Evolutionary conservation across 2,329 filamentous ascomycete genomes (phyloP).

Genomic region (Coniochaeta sp.): DNA sequence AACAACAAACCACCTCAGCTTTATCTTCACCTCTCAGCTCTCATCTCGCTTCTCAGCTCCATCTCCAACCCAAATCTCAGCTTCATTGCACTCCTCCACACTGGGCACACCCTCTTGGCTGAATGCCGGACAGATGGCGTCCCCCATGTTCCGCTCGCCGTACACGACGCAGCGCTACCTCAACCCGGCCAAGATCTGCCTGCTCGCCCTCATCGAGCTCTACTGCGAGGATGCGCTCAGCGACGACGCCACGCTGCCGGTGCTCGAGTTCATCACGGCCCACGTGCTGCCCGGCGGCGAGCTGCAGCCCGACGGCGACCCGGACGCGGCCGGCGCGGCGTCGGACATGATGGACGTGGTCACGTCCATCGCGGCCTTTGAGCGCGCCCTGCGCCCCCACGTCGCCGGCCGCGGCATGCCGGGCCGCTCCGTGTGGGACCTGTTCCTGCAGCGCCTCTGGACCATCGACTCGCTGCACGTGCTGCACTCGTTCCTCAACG

Average conservation of each 20-base stretch:
- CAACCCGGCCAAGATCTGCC: conserved; percentile 79
- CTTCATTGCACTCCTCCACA: too few species aligned
- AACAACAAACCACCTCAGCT: too few species aligned
- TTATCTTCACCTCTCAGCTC: too few species aligned
- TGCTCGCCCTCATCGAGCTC: conserved; percentile 73
- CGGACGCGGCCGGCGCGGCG: conserved; percentile 39
- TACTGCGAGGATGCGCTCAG: conserved; percentile 62
- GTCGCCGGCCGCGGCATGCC: conserved; percentile 52
- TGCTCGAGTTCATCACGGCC: conserved; percentile 31
- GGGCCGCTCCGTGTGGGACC: conserved; percentile 79
- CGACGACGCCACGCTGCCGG: conserved; percentile 30
- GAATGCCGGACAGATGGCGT: too few species aligned
- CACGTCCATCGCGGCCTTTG: conserved; percentile 50
- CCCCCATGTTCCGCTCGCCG: conserved; percentile 4
- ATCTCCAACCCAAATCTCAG: too few species aligned
- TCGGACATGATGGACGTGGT: conserved; percentile 44
- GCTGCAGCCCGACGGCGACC: conserved; percentile 11
- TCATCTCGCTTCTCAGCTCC: too few species aligned
- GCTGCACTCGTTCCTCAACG: conserved; percentile 68
- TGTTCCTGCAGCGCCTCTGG: conserved; percentile 78
- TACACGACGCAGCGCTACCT: conserved; percentile 53
- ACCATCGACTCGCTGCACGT: conserved; percentile 73
- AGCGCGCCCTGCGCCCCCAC: conserved; percentile 46
- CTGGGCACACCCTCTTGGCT: too few species aligned
- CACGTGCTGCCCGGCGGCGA: conserved; percentile 35